phyloP scores from a whole-genome alignment of 768 basidiomycete genomes.

The Lactarius indigo region DNA sequence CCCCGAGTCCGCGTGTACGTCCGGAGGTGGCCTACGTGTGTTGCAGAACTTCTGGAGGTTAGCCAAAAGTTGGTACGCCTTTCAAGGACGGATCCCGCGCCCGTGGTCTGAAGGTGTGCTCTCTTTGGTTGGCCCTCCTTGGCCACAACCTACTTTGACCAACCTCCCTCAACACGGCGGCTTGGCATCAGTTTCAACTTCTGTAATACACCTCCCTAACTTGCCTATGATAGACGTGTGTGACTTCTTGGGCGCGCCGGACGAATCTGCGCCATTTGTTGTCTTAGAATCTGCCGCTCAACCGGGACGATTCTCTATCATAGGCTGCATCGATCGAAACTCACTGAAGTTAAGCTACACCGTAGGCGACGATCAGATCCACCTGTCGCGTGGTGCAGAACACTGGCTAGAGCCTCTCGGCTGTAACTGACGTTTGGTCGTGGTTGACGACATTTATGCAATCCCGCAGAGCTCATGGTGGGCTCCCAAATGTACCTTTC shows the following conservation, averaged over 20 bases:
- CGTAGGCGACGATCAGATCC: constrained; percentile 48
- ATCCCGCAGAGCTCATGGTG: constrained; percentile 43
- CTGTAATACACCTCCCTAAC: constrained; percentile 41
- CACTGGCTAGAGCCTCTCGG: constrained; percentile 42
- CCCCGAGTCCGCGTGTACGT: constrained; percentile 77
- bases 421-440: constrained; percentile 60
- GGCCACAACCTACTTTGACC: constrained; percentile 48
- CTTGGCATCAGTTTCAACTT: constrained; percentile 16
- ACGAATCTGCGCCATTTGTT: constrained; percentile 61
- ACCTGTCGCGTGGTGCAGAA: constrained; percentile 39
- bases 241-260: constrained; percentile 56
- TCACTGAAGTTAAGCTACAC: constrained; percentile 58
- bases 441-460: constrained; percentile 75
- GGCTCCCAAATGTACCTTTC: constrained; percentile 59
- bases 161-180: constrained; percentile 26
- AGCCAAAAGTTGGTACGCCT: constrained; percentile 53
- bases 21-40: constrained; percentile 63
- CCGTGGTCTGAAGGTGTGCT: constrained; percentile 42
- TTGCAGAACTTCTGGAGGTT: constrained; percentile 72
- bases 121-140: constrained; percentile 46
- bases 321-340: constrained; percentile 54
- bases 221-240: constrained; percentile 47
- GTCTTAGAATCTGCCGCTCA: constrained; percentile 73
- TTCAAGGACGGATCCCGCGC: constrained; percentile 35
- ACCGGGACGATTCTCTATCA: constrained; percentile 71